Conservation (phyloP, 305 asterid genomes). For the Plantago rigida region DNA sequence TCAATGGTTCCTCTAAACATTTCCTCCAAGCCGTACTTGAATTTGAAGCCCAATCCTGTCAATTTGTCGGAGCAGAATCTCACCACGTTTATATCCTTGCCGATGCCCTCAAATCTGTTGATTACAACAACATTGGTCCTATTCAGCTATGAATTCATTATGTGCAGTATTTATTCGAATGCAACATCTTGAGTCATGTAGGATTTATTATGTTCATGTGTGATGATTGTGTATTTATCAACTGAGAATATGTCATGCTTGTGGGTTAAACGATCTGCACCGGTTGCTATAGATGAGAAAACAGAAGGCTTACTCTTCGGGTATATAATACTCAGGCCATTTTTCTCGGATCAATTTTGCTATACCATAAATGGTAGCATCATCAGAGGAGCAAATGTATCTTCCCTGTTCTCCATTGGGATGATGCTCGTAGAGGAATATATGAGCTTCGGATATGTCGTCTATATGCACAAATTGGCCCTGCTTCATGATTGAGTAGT, state of each 20-base stretch:
- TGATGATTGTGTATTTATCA: too few relatives aligned
- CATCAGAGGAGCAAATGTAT: constrained; percentile 80
- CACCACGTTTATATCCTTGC: constrained; percentile 53
- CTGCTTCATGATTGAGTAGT: constrained; percentile 79
- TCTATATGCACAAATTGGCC: constrained; percentile 78
- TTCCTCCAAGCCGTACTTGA: constrained; percentile 65
- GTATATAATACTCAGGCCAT: constrained; percentile 83
- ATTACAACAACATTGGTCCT: constrained; percentile 5
- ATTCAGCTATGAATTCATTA: constrained; percentile 6
- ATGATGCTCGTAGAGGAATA: constrained; percentile 63
- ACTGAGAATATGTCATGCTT: too few relatives aligned
- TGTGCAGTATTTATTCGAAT: too few relatives aligned
- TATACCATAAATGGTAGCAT: constrained; percentile 60
- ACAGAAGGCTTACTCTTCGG: constrained; percentile 46
- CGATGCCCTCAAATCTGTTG: constrained; percentile 66
- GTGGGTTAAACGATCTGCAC: background rate
- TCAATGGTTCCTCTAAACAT: constrained; percentile 74
- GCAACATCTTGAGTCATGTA: too few relatives aligned
- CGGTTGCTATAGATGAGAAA: background rate
- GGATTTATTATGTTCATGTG: too few relatives aligned
- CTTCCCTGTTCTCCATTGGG: constrained; percentile 59
- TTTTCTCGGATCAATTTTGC: constrained; percentile 52
- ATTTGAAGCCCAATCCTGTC: constrained; percentile 54
- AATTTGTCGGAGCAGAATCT: constrained; percentile 68
- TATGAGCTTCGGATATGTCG: constrained; percentile 73